Evolutionary conservation across 73 alveolate genomes (phyloP).

Genomic region (Paramecium sonneborni): DNA sequence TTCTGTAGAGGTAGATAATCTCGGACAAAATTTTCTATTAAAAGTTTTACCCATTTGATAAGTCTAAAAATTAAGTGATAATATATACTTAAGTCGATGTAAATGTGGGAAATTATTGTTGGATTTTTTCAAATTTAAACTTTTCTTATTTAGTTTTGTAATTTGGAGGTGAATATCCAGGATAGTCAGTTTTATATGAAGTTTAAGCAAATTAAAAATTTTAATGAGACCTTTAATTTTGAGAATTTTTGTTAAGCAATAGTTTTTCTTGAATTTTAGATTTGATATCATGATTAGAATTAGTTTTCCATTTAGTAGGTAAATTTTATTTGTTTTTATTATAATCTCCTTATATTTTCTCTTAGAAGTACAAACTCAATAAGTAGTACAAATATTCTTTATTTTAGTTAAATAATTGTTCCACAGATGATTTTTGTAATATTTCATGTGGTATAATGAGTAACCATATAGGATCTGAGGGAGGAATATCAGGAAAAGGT

Average conservation of each 20-base stretch:
- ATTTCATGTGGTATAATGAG: constrained; percentile 2
- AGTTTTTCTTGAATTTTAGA: neutral
- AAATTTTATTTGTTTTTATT: neutral
- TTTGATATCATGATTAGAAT: neutral
- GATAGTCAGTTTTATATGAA: neutral
- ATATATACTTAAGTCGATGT: neutral
- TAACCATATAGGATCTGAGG: constrained; percentile 40
- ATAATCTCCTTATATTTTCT: neutral
- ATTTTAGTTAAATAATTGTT: neutral
- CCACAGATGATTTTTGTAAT: neutral
- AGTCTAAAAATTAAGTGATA: neutral
- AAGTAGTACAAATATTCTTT: constrained; percentile 1
- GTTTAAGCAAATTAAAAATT: neutral
- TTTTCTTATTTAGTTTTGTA: neutral
- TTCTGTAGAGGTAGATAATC: neutral
- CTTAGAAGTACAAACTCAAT: neutral
- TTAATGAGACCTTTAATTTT: neutral
- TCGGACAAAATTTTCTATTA: neutral
- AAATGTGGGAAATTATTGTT: neutral
- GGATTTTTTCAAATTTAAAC: neutral
- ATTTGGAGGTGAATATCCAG: neutral
- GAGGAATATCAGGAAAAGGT: constrained; percentile 33
- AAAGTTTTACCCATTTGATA: no score
- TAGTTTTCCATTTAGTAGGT: neutral
- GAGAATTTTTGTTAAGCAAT: neutral